Base-by-base conservation (phyloP, 805 yeast genomes). In the Metschnikowia sp. region DNA sequence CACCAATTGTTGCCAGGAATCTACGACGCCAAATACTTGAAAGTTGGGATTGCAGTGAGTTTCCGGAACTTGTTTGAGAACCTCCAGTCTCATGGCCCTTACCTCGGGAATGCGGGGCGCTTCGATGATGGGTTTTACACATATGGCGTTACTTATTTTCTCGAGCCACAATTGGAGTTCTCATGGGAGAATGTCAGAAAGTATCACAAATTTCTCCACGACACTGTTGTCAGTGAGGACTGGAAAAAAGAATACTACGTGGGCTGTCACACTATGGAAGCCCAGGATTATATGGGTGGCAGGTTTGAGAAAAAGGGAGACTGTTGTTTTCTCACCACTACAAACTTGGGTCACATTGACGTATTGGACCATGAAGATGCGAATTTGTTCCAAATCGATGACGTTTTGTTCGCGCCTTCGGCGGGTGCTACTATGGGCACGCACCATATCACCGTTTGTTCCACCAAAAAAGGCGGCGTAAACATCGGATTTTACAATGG, bases 101-200 rank as follows among this genome's bases (percentile, higher is more conserved):
- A 45, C 33, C 43, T 35, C 22, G 44, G 48, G 19, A 26, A 45
- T 13, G 40, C 31, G 6, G 47, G 42, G 6, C 39, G 37, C 4
- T 49, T 49, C 28, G 49, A 49, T 19, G 52, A 45, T 22, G 52
- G 52, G 8, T 45, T 49, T 19, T 49, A 49, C 31, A 42, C 49
- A 0, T 49, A 34, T 30, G 47, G 44, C 3, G 40, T 32, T 10
- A 31, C 48, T 2, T 49, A 42, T 26, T 41, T 39, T 32, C 48
- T 49, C 33, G 41, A 45, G 29, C 49, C 49, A 4, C 33, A 29
- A 12, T 32, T 40, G 18, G 13, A 42, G 3, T 49, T 49, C 22
- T 36, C 36, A 9, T 49, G 52, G 52, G 44, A 41, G 10, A 39
- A 36, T 13, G 49, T 49, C 10, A 31, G 19, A 13, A 45, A 49